Evolutionary conservation across 768 basidiomycete species (phyloP).

Genomic region (Chalciporus pseudorubinellus): DNA sequence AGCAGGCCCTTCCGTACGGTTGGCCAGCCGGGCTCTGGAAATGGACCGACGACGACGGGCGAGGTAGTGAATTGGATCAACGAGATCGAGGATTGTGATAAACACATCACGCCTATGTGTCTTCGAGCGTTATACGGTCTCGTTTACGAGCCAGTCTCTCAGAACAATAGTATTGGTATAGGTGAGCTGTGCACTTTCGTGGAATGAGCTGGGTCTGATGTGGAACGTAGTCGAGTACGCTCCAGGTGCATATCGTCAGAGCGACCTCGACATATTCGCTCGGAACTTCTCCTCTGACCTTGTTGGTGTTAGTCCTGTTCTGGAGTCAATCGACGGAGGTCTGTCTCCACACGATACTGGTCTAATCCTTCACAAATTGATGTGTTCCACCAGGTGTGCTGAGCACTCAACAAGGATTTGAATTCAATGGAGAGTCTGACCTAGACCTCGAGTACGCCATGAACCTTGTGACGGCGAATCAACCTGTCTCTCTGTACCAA

Average conservation of each 20-base stretch:
- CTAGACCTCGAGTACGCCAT: constrained; percentile 74
- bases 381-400: constrained; percentile 39
- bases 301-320: constrained; percentile 23
- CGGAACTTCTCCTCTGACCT: constrained; percentile 32
- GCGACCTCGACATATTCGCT: constrained; percentile 48
- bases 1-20: background rate
- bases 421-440: constrained; percentile 59
- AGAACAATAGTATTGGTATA: constrained; percentile 50
- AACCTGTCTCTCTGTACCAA: constrained; percentile 38
- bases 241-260: constrained; percentile 45
- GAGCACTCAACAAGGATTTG: constrained; percentile 37
- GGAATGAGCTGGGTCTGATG: constrained; percentile 10
- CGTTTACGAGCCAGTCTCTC: constrained; percentile 40
- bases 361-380: no score
- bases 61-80: constrained; percentile 11
- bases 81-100: constrained; percentile 33
- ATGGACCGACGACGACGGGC: constrained; percentile 19
- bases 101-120: constrained; percentile 53
- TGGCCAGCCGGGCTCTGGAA: constrained; percentile 18
- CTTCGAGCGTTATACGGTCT: constrained; percentile 45
- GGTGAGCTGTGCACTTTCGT: constrained; percentile 17
- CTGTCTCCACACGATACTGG: no score
- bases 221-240: constrained; percentile 48
- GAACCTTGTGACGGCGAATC: constrained; percentile 38
- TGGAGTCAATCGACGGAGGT: constrained; percentile 44